Base-by-base conservation (phyloP, 192 early-diverging fungal genomes). In the Lobosporangium transversale region DNA sequence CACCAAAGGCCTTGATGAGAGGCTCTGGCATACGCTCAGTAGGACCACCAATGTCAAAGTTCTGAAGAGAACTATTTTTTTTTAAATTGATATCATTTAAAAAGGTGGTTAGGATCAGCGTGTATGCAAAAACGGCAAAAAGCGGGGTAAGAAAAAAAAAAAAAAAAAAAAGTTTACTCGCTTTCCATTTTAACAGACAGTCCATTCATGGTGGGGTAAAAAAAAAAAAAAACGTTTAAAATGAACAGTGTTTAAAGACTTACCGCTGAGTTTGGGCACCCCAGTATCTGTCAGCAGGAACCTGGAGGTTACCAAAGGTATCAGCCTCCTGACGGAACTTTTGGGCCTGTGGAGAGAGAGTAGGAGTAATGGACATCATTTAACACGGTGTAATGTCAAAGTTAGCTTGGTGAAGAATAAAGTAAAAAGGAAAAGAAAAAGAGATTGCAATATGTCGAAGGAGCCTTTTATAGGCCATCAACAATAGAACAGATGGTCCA, bases 201-300 rank as follows among this genome's bases (percentile, higher is more conserved):
- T n/a, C n/a, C n/a, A n/a, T n/a, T n/a, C n/a, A n/a, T n/a, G n/a
- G n/a, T n/a, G n/a, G n/a, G n/a, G 21, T 45, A 31, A 8, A 30
- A 24, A 7, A 52, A 52, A 9, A 29, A 27, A 52, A 52, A 52
- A 23, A 27, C 21, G n/a, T n/a, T n/a, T n/a, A n/a, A n/a, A n/a
- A n/a, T n/a, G n/a, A n/a, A n/a, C n/a, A n/a, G n/a, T n/a, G n/a
- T n/a, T n/a, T 4, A 29, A 17, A 17, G 6, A 45, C 24, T 55
- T 83, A 93, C 88, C 97, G 89, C 78, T 95, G 94, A 29, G 97
- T 98, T 83, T 99, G 97, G 50, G 94, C 94, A 53, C 96, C 97
- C 90, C 94, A 99, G 89, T 97, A 98, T 78, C 89, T 89, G 83
- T 98, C 94, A 21, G 94, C 85, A 24, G 97, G 97, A 20, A 99